phyloP scores from a whole-genome alignment of 495 filamentous ascomycete genomes.

The Xylona heveae region DNA sequence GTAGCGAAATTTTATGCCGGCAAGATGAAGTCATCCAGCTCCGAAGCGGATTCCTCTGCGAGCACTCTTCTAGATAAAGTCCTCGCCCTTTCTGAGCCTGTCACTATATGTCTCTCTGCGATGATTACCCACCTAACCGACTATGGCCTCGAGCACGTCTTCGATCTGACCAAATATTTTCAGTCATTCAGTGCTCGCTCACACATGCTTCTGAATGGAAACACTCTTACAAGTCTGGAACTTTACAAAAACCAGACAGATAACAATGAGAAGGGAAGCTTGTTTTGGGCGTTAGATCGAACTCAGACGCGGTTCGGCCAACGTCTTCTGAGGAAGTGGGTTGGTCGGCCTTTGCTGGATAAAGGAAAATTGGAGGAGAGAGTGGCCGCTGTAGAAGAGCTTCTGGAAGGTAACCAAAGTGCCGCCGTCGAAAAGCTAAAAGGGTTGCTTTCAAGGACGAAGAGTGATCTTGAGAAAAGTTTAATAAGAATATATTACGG shows the following conservation, averaged over 20 bases:
- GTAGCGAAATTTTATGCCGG: constrained; percentile 87
- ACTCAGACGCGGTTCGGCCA: constrained; percentile 82
- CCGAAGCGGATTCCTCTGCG: constrained; percentile 23
- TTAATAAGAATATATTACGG: constrained; percentile 94
- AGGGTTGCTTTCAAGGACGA: constrained; percentile 44
- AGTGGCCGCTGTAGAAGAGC: constrained; percentile 75
- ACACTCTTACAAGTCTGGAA: constrained; percentile 82
- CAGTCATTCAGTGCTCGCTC: constrained; percentile 86
- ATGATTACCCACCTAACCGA: constrained; percentile 92
- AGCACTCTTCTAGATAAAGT: constrained; percentile 63
- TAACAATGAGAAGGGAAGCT: constrained; percentile 61
- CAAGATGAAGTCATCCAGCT: constrained; percentile 45
- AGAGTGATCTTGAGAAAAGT: constrained; percentile 71
- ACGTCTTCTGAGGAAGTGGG: constrained; percentile 79
- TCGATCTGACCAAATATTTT: constrained; percentile 93
- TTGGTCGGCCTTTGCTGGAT: constrained; percentile 77
- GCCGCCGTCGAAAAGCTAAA: constrained; percentile 50
- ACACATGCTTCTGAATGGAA: constrained; percentile 93
- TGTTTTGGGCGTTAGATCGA: constrained; percentile 91
- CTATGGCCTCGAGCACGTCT: constrained; percentile 90
- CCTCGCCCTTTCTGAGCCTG: constrained; percentile 60
- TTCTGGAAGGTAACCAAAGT: constrained; percentile 44
- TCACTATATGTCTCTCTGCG: constrained; percentile 80
- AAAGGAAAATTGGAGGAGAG: constrained; percentile 56
- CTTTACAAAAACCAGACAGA: constrained; percentile 94